These are phyloP conservation scores for Trichoderma reesei DNA, from an alignment of 495 filamentous ascomycete genomes.

Conservation along the genomic window DNA sequence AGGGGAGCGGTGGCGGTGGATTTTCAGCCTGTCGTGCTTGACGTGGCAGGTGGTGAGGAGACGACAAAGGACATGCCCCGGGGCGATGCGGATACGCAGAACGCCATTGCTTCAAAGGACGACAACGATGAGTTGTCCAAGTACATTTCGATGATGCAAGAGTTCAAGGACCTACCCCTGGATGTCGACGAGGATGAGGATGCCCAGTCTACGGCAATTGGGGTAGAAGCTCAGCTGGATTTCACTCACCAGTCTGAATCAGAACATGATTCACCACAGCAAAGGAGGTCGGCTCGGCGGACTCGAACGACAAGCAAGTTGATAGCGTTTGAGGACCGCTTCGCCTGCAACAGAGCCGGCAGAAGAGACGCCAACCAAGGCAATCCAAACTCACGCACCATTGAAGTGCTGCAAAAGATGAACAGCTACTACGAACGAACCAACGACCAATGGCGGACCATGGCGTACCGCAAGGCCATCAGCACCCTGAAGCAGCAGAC, in stretches of 20 bases:
- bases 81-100: not conserved
- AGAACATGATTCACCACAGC: conserved; percentile 15
- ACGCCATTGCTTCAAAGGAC: not conserved
- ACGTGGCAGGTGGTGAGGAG: conserved; percentile 44
- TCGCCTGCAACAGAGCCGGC: conserved; percentile 34
- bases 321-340: conserved; percentile 28
- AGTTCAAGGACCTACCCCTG: conserved; percentile 30
- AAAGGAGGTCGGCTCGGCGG: conserved; percentile 13
- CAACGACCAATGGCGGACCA: conserved; percentile 68
- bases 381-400: conserved; percentile 63
- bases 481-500: conserved; percentile 57
- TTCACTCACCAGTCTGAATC: conserved; percentile 16
- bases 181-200: conserved; percentile 26
- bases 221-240: conserved; percentile 13
- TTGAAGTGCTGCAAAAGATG: conserved; percentile 75
- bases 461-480: conserved; percentile 76
- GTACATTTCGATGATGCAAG: conserved; percentile 24
- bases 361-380: conserved; percentile 20
- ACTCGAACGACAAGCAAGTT: conserved; percentile 13
- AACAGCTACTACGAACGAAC: conserved; percentile 65
- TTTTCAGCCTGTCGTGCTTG: not conserved
- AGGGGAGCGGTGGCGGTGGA: not conserved
- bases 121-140: conserved; percentile 22
- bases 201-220: conserved; percentile 18
- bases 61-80: conserved; percentile 16